Conservation (phyloP, 805 yeast species). For the Peterozyma toletana region DNA sequence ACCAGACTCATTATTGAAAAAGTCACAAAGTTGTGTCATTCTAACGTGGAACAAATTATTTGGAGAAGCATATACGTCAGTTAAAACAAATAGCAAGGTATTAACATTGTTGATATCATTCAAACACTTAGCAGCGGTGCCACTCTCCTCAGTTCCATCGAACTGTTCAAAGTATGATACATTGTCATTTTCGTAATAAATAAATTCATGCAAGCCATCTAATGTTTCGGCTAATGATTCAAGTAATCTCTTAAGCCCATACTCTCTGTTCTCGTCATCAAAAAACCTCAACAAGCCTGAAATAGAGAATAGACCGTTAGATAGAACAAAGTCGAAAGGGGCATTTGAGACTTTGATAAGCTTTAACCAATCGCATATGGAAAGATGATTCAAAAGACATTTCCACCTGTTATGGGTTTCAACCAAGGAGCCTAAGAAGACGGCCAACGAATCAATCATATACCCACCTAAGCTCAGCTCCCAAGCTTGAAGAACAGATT, state of each 20-base stretch:
- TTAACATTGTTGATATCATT: constrained; percentile 29
- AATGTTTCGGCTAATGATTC: constrained; percentile 11
- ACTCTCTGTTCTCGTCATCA: constrained; percentile 47
- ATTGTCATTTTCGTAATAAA: constrained; percentile 18
- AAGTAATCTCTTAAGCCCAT: constrained; percentile 27
- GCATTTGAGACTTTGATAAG: constrained; percentile 42
- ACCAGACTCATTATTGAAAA: constrained; percentile 36
- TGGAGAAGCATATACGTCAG: constrained; percentile 52
- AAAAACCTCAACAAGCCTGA: constrained; percentile 48
- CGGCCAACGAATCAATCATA: constrained; percentile 41
- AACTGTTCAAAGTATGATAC: constrained; percentile 30
- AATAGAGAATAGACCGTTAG: constrained; percentile 46
- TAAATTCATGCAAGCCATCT: constrained; percentile 16
- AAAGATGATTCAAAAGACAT: constrained; percentile 27
- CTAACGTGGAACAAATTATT: constrained; percentile 40
- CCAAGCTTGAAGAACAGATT: constrained; percentile 40
- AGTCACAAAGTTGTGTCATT: constrained; percentile 29
- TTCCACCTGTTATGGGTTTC: constrained; percentile 45
- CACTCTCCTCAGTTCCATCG: constrained; percentile 17
- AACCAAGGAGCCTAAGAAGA: constrained; percentile 43
- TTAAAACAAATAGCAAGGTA: constrained; percentile 41
- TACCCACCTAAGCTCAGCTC: constrained; percentile 39
- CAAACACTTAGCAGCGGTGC: constrained; percentile 24
- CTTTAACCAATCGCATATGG: constrained; percentile 37
- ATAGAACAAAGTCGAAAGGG: constrained; percentile 55